Conservation (phyloP, 345 rosid genomes). For the Gossypium rotundifolium region DNA sequence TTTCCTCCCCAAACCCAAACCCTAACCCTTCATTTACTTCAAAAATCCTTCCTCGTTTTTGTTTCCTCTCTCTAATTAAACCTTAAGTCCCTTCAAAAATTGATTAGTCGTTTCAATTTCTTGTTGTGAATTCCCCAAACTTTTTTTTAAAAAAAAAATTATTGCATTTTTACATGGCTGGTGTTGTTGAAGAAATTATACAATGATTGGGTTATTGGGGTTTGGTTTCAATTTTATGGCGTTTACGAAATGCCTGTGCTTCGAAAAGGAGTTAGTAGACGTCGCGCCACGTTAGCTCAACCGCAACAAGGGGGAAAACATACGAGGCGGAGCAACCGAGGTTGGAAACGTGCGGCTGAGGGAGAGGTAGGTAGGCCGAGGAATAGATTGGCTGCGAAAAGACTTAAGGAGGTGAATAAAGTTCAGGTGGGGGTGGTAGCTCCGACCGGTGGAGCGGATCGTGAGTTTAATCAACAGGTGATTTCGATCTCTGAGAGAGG, state of each 20-base stretch:
- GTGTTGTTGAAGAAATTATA: constrained; percentile 16
- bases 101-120: background rate
- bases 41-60: background rate
- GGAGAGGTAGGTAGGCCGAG: constrained; percentile 43
- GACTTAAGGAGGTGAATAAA: constrained; percentile 32
- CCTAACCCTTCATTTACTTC: background rate
- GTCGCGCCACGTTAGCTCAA: constrained; percentile 37
- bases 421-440: constrained; percentile 7
- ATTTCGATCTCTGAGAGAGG: constrained; percentile 25
- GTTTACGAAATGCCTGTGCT: constrained; percentile 85
- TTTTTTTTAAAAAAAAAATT: too few relatives aligned
- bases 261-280: constrained; percentile 75
- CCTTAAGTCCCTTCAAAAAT: background rate
- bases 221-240: constrained; percentile 61
- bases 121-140: background rate
- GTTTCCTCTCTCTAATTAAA: background rate
- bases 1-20: constrained; percentile 26
- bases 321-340: constrained; percentile 22
- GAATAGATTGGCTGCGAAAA: constrained; percentile 48
- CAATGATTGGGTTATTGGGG: constrained; percentile 39
- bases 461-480: constrained; percentile 8
- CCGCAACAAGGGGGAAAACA: constrained; percentile 12
- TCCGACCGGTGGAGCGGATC: constrained; percentile 10
- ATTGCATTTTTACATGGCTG: constrained; percentile 9
- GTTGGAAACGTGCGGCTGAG: constrained; percentile 34